Evolutionary conservation across 495 filamentous ascomycete genomes (phyloP).

Genomic region (Aspergillus biplanus): DNA sequence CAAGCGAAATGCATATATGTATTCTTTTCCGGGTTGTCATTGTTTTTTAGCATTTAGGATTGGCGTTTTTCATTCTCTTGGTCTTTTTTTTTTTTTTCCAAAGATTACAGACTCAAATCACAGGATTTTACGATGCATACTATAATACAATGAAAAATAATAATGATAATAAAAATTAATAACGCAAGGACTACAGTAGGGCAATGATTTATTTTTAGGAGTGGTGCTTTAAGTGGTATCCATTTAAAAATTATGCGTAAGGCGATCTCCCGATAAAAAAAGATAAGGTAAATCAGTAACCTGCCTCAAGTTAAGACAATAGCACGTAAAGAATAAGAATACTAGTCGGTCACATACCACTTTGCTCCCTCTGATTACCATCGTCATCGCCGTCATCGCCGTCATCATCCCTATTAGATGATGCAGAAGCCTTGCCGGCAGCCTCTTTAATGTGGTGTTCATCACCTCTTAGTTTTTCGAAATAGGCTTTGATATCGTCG

Average conservation of each 20-base stretch:
- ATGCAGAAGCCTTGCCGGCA: slow-evolving; percentile 38
- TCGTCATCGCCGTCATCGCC: slow-evolving; percentile 28
- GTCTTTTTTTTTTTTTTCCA: not conserved
- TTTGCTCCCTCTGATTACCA: slow-evolving; percentile 39
- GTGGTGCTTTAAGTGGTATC: not conserved
- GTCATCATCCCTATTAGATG: slow-evolving; percentile 18
- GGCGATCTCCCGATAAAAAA: too few species aligned
- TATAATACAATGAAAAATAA: too few species aligned
- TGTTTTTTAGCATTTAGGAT: not conserved
- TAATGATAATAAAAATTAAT: too few species aligned
- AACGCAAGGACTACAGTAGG: too few species aligned
- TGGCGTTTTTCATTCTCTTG: not conserved
- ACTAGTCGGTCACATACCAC: slow-evolving; percentile 32
- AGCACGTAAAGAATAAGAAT: not conserved
- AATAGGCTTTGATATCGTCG: slow-evolving; percentile 95
- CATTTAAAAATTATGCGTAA: not conserved
- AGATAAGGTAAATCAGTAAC: slow-evolving; percentile 24
- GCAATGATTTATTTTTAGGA: not conserved
- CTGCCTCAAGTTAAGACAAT: slow-evolving; percentile 19
- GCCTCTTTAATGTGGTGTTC: slow-evolving; percentile 59
- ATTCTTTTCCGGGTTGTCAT: too few species aligned
- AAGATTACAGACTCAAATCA: too few species aligned
- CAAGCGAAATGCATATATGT: too few species aligned
- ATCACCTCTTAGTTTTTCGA: slow-evolving; percentile 90
- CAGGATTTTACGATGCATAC: too few species aligned